Conservation (phyloP, 305 asterid species). For the Solanum hybrid region DNA sequence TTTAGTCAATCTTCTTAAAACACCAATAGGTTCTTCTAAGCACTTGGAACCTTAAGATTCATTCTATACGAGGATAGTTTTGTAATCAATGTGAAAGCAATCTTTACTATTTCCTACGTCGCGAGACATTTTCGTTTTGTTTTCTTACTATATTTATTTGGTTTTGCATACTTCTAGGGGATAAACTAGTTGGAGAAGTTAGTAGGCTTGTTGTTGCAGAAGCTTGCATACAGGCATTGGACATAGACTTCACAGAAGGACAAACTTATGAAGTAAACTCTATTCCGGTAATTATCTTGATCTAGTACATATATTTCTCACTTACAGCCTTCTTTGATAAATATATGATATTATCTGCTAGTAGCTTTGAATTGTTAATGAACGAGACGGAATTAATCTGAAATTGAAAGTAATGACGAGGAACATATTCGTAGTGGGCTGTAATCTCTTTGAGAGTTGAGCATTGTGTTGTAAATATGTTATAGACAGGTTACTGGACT, state of each 20-base stretch:
- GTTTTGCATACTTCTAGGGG: slow-evolving; percentile 43
- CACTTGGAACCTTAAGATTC: no score
- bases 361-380: background rate
- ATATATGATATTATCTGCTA: background rate
- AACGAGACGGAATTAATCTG: background rate
- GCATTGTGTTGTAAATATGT: background rate
- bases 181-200: slow-evolving; percentile 87
- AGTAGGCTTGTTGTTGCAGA: slow-evolving; percentile 94
- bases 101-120: background rate
- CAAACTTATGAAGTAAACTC: slow-evolving; percentile 88
- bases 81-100: background rate
- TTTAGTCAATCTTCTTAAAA: no score
- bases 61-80: no score
- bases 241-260: slow-evolving; percentile 64
- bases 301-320: background rate
- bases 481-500: background rate
- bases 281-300: slow-evolving; percentile 43
- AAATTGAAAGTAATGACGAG: background rate
- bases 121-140: background rate
- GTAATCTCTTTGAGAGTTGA: background rate
- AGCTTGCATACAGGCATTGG: slow-evolving; percentile 90
- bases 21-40: no score
- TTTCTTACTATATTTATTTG: background rate
- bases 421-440: background rate
- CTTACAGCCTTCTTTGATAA: background rate